Evolutionary conservation across 192 early-diverging fungal species (phyloP), one percentile per base, ranked within the genome.

Genomic region (Spinellus fusiger): DNA sequence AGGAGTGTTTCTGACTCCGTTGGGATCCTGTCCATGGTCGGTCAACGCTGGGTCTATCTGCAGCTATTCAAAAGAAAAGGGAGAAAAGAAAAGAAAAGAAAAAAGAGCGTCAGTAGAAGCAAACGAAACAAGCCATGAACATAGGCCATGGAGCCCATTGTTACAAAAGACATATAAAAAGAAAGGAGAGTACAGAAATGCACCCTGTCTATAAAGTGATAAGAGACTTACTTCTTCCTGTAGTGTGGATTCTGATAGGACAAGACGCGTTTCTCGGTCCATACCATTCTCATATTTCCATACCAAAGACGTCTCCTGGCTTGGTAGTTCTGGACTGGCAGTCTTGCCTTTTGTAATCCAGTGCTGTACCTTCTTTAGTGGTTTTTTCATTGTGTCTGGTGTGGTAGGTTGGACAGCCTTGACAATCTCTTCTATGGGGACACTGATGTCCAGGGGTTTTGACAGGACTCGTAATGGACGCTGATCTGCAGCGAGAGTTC

Each of bases 331-430:
- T 44, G 40, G 40, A 10, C 40, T 28, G 13, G 16, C 15, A 32
- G 20, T 22, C 23, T 31, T 54, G 26, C 29, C 29, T 4, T 31
- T 54, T 31, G 27, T 54, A 54, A 31, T 54, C 23, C 52, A 31
- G 28, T 54, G 23, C 4, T 54, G 52, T 23, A 51, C 49, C 12
- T 62, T 53, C 27, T 54, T 54, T 32, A 54, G 22, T 46, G 51
- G 35, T 29, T 46, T 62, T 16, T 54, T 37, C 22, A 16, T 27
- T 54, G 10, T 49, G 16, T 44, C 40, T 44, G 40, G 40, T 44
- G 40, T 44, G 10, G 40, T 44, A 2, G 13, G 40, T 44, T 18
- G 40, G 18, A 44, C 40, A n/a, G 40, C 15, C 18, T 44, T 18
- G 3, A 18, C 15, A 44, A 12, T 44, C 10, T 44, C 40, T 44